These are phyloP conservation scores for Apiotrichum gracile DNA, from an alignment of 1,284 basidiomycete genomes.

Conservation along the genomic window DNA sequence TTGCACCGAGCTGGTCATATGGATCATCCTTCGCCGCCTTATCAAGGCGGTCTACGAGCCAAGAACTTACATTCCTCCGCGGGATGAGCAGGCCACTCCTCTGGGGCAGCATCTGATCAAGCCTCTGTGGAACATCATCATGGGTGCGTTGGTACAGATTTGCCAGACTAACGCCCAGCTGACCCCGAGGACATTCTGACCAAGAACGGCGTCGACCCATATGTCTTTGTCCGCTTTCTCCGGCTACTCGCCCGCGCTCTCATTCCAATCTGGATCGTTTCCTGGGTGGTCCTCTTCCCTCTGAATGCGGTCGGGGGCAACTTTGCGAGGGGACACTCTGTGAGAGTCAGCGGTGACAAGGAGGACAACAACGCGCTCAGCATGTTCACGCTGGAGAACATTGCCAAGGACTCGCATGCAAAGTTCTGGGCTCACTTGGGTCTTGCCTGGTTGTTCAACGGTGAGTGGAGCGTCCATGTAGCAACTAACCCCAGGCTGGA, in stretches of 20 bases:
- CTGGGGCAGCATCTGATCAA: slow-evolving; percentile 27
- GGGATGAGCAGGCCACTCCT: slow-evolving; percentile 30
- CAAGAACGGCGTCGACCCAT: slow-evolving; percentile 57
- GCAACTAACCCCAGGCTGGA: slow-evolving; percentile 53
- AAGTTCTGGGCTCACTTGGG: slow-evolving; percentile 49
- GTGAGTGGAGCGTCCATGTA: slow-evolving; percentile 26
- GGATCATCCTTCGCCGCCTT: slow-evolving; percentile 53
- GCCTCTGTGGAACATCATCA: slow-evolving; percentile 43
- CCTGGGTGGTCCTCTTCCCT: slow-evolving; percentile 59
- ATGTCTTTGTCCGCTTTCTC: slow-evolving; percentile 64
- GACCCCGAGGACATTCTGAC: slow-evolving; percentile 50
- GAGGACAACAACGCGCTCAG: slow-evolving; percentile 39
- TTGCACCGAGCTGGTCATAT: slow-evolving; percentile 58
- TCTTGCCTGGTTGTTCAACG: slow-evolving; percentile 48
- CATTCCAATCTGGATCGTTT: slow-evolving; percentile 58
- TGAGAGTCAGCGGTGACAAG: too few relatives aligned
- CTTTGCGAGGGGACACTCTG: too few relatives aligned
- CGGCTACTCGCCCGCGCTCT: slow-evolving; percentile 62
- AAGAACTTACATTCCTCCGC: slow-evolving; percentile 56
- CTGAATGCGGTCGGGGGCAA: slow-evolving; percentile 52
- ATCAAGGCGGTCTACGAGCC: slow-evolving; percentile 61
- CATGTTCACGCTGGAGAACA: slow-evolving; percentile 53
- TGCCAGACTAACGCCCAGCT: slow-evolving; percentile 15
- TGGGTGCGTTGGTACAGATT: neutral
- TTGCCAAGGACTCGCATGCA: slow-evolving; percentile 31